Percentiles rank a stretch among this genome's conserved stretches.
phyloP scores from a whole-genome alignment of 306 rosid genomes.

The Citrullus amarus region DNA sequence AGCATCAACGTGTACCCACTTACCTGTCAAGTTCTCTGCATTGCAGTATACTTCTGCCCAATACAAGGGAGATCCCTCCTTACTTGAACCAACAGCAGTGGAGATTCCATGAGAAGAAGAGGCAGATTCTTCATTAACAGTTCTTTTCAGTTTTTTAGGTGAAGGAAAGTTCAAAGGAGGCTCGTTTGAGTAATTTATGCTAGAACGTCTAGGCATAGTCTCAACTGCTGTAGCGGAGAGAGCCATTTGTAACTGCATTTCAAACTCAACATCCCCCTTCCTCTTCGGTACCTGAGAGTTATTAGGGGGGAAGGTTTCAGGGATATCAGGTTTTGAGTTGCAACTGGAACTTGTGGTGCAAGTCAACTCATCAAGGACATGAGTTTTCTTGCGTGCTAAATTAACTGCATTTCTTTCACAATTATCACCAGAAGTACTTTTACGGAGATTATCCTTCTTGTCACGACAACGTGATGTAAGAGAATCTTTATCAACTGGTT shows the following conservation, averaged over 20 bases:
- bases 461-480: constrained; percentile 19
- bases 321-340: constrained; percentile 22
- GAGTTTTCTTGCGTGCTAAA: constrained; percentile 18
- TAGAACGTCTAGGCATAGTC: constrained; percentile 25
- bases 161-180: constrained; percentile 19
- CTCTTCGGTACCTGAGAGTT: constrained; percentile 41
- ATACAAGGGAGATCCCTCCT: constrained; percentile 72
- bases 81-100: constrained; percentile 70
- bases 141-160: constrained; percentile 46
- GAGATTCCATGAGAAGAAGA: constrained; percentile 44
- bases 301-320: constrained; percentile 18
- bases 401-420: constrained; percentile 19
- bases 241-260: constrained; percentile 89
- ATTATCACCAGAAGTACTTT: constrained; percentile 33
- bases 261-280: constrained; percentile 86
- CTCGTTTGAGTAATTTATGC: constrained; percentile 9
- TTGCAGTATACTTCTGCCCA: constrained; percentile 94
- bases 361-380: constrained; percentile 18
- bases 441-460: constrained; percentile 26
- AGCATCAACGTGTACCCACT: constrained; percentile 92
- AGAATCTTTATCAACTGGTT: constrained; percentile 26
- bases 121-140: constrained; percentile 34
- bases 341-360: constrained; percentile 18
- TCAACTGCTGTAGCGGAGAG: constrained; percentile 49
- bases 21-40: constrained; percentile 83